These are phyloP conservation scores for Suhomyces prunicola DNA, from an alignment of 805 yeast genomes.

Conservation along the genomic window DNA sequence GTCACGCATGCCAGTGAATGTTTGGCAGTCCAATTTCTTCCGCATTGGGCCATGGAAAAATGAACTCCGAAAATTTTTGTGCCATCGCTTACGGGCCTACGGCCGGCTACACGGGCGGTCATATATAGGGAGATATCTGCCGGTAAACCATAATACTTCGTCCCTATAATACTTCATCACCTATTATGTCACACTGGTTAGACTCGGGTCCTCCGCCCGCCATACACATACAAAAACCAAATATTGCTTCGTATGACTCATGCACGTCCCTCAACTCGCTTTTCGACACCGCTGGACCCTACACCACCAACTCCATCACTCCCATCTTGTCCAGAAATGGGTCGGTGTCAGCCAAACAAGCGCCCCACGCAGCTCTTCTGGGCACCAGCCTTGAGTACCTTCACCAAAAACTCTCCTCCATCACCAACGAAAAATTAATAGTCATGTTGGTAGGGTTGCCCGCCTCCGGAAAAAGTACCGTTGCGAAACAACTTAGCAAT, in stretches of 20 bases:
- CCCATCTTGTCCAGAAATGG: conserved; percentile 14
- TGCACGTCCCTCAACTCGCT: conserved; percentile 29
- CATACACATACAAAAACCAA: neutral
- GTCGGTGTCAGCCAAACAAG: conserved; percentile 6
- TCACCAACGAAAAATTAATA: conserved; percentile 15
- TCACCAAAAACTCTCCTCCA: neutral
- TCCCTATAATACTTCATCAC: neutral
- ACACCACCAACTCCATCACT: conserved; percentile 13
- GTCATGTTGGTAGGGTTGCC: conserved; percentile 41
- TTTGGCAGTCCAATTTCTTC: neutral
- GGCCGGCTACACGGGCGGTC: neutral
- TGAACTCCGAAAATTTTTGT: conserved; percentile 9
- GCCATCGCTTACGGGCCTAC: neutral
- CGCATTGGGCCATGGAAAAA: conserved; percentile 2
- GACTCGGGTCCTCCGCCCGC: neutral
- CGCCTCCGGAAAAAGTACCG: conserved; percentile 40
- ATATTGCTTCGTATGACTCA: conserved; percentile 10
- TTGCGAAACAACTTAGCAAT: conserved; percentile 31
- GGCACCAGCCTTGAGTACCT: neutral
- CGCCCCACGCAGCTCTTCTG: neutral
- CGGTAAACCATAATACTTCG: neutral
- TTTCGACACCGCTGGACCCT: conserved; percentile 17
- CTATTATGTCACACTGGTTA: neutral
- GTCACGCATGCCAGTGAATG: neutral
- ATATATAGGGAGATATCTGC: neutral